Conservation (phyloP, 139 green algal species). For the Chlorella sp. region DNA sequence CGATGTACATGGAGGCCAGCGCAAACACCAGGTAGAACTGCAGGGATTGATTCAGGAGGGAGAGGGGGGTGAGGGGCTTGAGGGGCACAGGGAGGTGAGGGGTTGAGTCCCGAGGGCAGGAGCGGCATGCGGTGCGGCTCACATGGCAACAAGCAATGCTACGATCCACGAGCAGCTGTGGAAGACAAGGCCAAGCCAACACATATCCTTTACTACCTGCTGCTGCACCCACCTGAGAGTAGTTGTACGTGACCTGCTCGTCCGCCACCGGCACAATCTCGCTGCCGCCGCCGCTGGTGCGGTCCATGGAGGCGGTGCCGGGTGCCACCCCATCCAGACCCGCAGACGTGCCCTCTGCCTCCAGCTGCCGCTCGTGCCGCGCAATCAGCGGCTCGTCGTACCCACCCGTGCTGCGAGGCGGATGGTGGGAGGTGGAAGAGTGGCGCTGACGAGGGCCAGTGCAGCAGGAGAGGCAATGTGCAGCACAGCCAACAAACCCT, state of each 20-base stretch:
- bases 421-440: conserved; percentile 1
- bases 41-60: no score
- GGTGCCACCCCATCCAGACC: conserved; percentile 72
- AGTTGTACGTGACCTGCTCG: conserved; percentile 83
- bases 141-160: no score
- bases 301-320: conserved; percentile 2
- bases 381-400: conserved; percentile 8
- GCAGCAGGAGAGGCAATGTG: no score
- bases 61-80: no score
- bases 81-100: no score
- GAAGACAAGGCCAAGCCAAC: no score
- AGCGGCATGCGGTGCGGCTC: no score
- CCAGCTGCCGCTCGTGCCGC: conserved; percentile 14
- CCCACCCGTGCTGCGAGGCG: conserved; percentile 6
- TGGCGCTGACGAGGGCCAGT: background rate
- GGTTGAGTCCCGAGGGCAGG: no score
- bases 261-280: conserved; percentile 55
- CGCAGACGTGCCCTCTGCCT: conserved; percentile 68
- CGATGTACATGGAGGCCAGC: conserved; percentile 94
- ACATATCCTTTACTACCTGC: no score
- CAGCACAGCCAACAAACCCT: no score
- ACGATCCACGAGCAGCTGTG: no score
- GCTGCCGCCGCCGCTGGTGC: background rate
- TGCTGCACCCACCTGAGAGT: conserved; percentile 57
- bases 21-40: conserved; percentile 99